Base-by-base conservation (phyloP, 768 basidiomycete genomes). In the Pholiota molesta region DNA sequence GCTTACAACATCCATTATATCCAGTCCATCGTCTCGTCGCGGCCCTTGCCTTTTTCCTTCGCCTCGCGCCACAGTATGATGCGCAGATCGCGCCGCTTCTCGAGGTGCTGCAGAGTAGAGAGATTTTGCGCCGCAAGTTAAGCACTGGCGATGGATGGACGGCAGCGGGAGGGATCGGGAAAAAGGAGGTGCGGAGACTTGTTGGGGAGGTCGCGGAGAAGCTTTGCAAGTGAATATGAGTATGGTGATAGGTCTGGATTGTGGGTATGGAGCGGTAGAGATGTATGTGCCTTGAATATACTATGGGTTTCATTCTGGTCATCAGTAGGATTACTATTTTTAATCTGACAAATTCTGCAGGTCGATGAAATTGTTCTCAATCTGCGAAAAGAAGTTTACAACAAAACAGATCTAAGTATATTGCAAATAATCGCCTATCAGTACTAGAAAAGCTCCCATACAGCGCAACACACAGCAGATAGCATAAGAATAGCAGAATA, bases 11-110 rank as follows among this genome's bases (percentile, higher is more conserved):
- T 57, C 52, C 19, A 47, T 51, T 31, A 55, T 55, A 59, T 26
- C 49, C 61, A 92, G 93, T 95, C 1, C 92, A 97, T 72, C 91
- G 95, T 13, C 75, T 97, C 44, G 80, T 85, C 0, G 94, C 92
- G 2, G 88, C 90, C 5, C 76, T 98, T 35, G 95, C 86, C 0
- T 83, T 93, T 68, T 73, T 94, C 37, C 64, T 97, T 42, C 88
- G 90, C 14, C 74, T 92, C 31, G 92, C 93, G 3, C 93, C 95
- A 0, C 83, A 79, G 29, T 86, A 84, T 65, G 85, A 84, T 39
- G 72, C 75, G 0, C 81, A 86, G 65, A 66, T 91, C 13, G 65
- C 62, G 5, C 75, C 84, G 3, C 70, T 97, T 56, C 72, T 97
- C 33, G 87, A 93, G 61, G 89, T 92, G 10, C 76, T 98, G 39